Conservation (phyloP, 2,329 filamentous ascomycete species). For the Ophiocordyceps sinensis region DNA sequence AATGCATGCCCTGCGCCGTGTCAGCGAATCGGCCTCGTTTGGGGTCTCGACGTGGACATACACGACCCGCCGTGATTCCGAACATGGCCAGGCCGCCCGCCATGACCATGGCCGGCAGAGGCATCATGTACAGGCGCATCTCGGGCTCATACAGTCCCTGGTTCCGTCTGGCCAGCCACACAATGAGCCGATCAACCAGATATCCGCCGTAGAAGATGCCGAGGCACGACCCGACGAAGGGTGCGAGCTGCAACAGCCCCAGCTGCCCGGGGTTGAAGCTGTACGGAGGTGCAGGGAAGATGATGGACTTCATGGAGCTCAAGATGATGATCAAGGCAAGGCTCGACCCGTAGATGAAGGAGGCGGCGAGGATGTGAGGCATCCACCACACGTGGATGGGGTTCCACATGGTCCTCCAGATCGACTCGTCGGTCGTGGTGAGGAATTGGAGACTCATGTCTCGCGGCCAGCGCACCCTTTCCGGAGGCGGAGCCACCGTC, state of each 20-base stretch:
- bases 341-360: constrained; percentile 21
- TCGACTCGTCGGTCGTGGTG: constrained; percentile 8
- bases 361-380: constrained; percentile 23
- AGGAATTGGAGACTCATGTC: constrained; percentile 3
- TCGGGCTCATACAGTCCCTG: constrained; percentile 28
- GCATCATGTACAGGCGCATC: constrained; percentile 21
- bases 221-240: constrained; percentile 22
- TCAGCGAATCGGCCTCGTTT: not conserved
- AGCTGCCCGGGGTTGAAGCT: constrained; percentile 11
- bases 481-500: not conserved
- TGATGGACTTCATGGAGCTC: constrained; percentile 16
- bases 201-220: constrained; percentile 24
- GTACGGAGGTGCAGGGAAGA: constrained; percentile 20
- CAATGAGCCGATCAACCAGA: constrained; percentile 21
- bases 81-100: constrained; percentile 24
- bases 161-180: constrained; percentile 21
- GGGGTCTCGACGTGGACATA: constrained; percentile 7
- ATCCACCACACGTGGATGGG: constrained; percentile 12
- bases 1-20: constrained; percentile 23
- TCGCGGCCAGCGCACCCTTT: not conserved
- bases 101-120: constrained; percentile 16
- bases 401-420: constrained; percentile 5
- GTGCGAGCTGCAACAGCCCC: constrained; percentile 13
- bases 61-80: constrained; percentile 18
- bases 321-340: constrained; percentile 18